Evolutionary conservation across 139 green algal species (phyloP), one percentile per base, ranked within the genome.

Genomic region (Tetradesmus lagerheimii): DNA sequence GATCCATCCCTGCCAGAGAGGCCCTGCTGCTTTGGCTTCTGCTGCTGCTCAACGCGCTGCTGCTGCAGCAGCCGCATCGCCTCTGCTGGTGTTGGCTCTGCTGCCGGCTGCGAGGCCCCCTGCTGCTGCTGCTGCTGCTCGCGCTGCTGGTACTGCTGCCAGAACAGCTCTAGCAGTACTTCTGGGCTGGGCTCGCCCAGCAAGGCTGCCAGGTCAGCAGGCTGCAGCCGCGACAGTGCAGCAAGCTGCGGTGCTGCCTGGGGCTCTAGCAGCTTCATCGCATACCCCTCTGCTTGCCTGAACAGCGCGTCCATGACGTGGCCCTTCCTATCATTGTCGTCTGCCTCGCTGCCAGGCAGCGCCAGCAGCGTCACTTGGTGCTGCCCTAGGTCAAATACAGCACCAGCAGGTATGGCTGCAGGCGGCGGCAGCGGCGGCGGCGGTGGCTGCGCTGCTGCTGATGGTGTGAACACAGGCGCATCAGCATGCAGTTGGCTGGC

Each of bases 151-250:
- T 86, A 76, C 50, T 31, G 20, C 34, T 45, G 23, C 81, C 47
- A 75, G 16, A 86, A 38, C 29, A 25, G 14, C 8, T 86, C 47
- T 18, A 86, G 81, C 81, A 86, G 81, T 1, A 25, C 4, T 14
- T 86, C 81, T 29, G 81, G 81, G 47, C 34, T 74, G 62, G 47
- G 81, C 45, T 47, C 31, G 27, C 47, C 31, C 45, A 86, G 81
- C 12, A 86, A 38, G 0, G 12, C 39, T 4, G 35, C 47, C 45
- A 86, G 47, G 81, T 43, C 29, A 35, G 31, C 47, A 34, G 34
- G 31, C 27, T 37, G 62, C 5, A 86, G 31, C 31, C 81, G 45
- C 23, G 81, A 79, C 31, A 38, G 31, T 35, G 71, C 71, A 1
- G 57, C 57, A 31, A 71, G 57, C 57, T 71, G 57, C 2, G 57